phyloP scores from a whole-genome alignment of 116 monocot species.

The Cymodocea nodosa region DNA sequence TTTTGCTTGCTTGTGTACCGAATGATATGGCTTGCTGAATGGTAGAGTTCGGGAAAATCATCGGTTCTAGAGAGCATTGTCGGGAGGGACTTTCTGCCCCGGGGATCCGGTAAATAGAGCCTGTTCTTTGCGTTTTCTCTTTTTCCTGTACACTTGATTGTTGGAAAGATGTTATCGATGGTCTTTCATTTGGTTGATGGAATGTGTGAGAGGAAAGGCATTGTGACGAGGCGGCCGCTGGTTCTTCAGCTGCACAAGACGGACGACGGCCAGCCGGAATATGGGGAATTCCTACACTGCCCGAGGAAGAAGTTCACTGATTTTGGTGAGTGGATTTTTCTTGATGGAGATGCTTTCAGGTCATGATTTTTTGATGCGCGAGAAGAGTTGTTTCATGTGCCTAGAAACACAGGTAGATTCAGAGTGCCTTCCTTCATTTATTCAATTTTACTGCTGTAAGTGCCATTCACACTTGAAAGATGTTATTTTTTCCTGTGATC shows the following conservation, averaged over 20 bases:
- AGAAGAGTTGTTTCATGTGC: not conserved
- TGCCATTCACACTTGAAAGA: no score
- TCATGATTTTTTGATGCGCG: not conserved
- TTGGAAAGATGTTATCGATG: not conserved
- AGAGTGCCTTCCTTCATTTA: no score
- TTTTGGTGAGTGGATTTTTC: slow-evolving; percentile 44
- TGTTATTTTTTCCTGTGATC: no score
- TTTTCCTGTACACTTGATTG: not conserved
- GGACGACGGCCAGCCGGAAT: slow-evolving; percentile 52
- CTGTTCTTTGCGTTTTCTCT: not conserved
- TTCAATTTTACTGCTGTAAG: no score
- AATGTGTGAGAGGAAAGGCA: slow-evolving; percentile 30
- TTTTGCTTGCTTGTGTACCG: not conserved
- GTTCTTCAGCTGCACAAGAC: slow-evolving; percentile 93
- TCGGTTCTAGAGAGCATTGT: slow-evolving; percentile 98
- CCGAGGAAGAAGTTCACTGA: slow-evolving; percentile 68
- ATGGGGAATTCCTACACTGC: slow-evolving; percentile 86
- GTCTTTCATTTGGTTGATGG: not conserved
- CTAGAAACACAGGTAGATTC: no score
- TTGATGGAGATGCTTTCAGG: not conserved
- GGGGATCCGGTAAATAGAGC: slow-evolving; percentile 77
- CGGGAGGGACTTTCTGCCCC: slow-evolving; percentile 92
- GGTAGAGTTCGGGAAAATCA: slow-evolving; percentile 92
- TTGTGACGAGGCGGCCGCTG: slow-evolving; percentile 91
- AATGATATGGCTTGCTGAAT: slow-evolving; percentile 2